These are phyloP conservation scores for Penicillium thymicola DNA, from an alignment of 2,329 filamentous ascomycete species.

Conservation along the genomic window DNA sequence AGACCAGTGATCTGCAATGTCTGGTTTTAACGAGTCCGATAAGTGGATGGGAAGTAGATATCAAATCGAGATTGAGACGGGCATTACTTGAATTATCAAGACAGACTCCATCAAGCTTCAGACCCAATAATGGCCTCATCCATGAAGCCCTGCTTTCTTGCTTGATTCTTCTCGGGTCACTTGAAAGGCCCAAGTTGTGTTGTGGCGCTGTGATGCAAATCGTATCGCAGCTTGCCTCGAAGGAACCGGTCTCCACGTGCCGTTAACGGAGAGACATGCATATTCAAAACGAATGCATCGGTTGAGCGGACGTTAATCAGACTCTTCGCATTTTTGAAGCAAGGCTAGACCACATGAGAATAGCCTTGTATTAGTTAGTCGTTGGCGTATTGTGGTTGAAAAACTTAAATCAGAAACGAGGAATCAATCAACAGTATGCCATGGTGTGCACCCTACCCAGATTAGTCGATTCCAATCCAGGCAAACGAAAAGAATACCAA, in stretches of 20 bases:
- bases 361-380: background rate
- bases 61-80: background rate
- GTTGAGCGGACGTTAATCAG: background rate
- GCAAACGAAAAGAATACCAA: background rate
- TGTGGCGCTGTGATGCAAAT: background rate
- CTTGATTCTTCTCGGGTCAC: background rate
- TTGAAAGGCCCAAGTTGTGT: background rate
- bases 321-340: background rate
- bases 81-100: background rate
- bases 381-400: background rate
- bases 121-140: too few species aligned
- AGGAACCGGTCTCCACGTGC: background rate
- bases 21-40: background rate
- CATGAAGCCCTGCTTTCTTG: background rate
- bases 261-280: background rate
- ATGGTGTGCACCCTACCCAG: background rate
- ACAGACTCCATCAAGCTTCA: background rate
- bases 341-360: background rate
- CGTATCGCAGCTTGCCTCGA: background rate
- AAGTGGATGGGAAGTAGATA: background rate
- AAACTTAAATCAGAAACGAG: background rate
- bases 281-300: background rate
- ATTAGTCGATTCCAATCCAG: background rate
- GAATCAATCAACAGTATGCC: background rate
- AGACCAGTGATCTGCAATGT: background rate